A percentile compares a stretch with the other conserved stretches of the same genome.
phyloP scores from a whole-genome alignment of 2,329 filamentous ascomycete genomes.

The Clonostachys byssicola region DNA sequence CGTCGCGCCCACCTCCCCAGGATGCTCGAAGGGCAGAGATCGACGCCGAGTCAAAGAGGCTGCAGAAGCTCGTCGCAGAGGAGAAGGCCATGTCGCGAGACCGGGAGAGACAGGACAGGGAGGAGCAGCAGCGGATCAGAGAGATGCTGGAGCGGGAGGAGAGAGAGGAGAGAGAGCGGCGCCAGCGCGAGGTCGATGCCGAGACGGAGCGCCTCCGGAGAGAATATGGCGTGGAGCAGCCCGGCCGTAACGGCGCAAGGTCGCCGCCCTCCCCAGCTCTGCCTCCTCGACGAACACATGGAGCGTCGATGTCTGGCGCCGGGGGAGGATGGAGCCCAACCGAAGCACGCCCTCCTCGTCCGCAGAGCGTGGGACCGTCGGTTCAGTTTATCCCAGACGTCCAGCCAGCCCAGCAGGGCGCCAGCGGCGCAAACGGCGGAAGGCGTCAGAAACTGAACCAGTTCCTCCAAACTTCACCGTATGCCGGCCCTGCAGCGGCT shows the following conservation, averaged over 20 bases:
- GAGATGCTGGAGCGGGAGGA: constrained; percentile 66
- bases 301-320: constrained; percentile 5
- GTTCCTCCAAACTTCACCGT: constrained; percentile 18
- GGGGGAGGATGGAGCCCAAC: constrained; percentile 14
- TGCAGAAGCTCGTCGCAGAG: constrained; percentile 41
- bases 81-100: constrained; percentile 48
- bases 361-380: constrained; percentile 40
- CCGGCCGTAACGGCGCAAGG: constrained; percentile 15
- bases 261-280: constrained; percentile 21
- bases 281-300: constrained; percentile 18
- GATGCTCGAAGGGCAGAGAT: constrained; percentile 35
- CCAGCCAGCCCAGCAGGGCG: constrained; percentile 10
- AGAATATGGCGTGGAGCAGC: constrained; percentile 58
- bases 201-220: constrained; percentile 79
- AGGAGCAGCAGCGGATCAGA: constrained; percentile 52
- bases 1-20: neutral
- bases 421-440: constrained; percentile 5
- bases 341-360: constrained; percentile 33
- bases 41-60: constrained; percentile 73
- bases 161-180: constrained; percentile 49
- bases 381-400: constrained; percentile 7
- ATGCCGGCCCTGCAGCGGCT: constrained; percentile 32
- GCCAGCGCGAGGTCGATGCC: constrained; percentile 45
- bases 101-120: constrained; percentile 48
- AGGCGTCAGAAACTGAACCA: constrained; percentile 17